phyloP scores from a whole-genome alignment of 208 protist species.

The Leishmania martiniquensis region DNA sequence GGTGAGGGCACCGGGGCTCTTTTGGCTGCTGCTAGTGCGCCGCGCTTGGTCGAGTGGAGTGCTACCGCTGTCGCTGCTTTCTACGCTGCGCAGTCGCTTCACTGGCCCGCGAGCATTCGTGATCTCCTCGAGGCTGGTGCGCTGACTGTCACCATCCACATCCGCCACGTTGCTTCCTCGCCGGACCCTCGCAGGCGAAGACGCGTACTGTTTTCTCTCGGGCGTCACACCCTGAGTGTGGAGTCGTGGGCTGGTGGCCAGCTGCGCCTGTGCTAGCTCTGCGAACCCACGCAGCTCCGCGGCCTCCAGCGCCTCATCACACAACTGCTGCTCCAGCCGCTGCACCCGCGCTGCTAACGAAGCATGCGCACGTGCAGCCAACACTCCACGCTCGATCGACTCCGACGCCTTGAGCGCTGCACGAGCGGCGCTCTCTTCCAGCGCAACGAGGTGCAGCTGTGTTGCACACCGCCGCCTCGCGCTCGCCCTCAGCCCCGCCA shows the following conservation, averaged over 20 bases:
- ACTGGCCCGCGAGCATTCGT: conserved; percentile 22
- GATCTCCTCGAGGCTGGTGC: conserved; percentile 28
- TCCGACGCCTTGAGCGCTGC: conserved; percentile 23
- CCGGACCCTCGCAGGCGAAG: background rate
- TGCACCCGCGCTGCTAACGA: conserved; percentile 2
- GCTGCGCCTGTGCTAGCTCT: conserved; percentile 48
- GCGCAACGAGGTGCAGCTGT: background rate
- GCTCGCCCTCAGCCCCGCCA: conserved; percentile 28
- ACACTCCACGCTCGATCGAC: conserved; percentile 13
- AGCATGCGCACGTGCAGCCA: conserved; percentile 9
- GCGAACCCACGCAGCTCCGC: conserved; percentile 49
- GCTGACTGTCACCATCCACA: conserved; percentile 12
- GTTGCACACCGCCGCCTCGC: background rate
- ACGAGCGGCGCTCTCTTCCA: conserved; percentile 17
- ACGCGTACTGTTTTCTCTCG: background rate
- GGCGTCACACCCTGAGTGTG: background rate
- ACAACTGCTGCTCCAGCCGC: conserved; percentile 20
- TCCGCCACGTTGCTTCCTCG: background rate
- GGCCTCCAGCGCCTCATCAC: conserved; percentile 27
- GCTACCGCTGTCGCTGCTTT: conserved; percentile 32
- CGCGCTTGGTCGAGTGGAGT: conserved; percentile 9
- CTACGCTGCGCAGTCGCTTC: conserved; percentile 34
- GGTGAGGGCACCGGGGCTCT: conserved; percentile 35
- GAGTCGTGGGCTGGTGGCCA: conserved; percentile 19
- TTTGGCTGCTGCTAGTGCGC: conserved; percentile 6